These are phyloP conservation scores for Marasmius tenuissimus DNA, from an alignment of 1,284 basidiomycete species.

Conservation along the genomic window DNA sequence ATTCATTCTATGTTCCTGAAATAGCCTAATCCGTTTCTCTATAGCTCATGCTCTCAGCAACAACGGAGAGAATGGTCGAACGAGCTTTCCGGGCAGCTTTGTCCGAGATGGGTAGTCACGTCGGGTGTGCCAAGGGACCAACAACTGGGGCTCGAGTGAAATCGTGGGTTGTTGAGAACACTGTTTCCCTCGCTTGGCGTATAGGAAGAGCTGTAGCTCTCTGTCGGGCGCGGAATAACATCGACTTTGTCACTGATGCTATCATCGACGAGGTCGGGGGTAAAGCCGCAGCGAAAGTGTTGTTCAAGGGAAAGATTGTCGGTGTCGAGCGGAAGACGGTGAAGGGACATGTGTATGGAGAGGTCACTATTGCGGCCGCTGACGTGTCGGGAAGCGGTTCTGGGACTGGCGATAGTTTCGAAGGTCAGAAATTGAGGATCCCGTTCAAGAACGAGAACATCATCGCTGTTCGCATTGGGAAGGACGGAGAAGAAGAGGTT, in stretches of 20 bases:
- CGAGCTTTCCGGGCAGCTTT: conserved; percentile 33
- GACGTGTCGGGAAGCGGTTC: conserved; percentile 24
- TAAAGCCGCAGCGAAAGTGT: conserved; percentile 33
- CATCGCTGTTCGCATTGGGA: conserved; percentile 34
- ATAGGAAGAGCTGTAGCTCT: conserved; percentile 51
- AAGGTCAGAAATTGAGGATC: conserved; percentile 33
- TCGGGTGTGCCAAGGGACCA: conserved; percentile 22
- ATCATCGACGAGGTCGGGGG: conserved; percentile 51
- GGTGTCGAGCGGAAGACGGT: conserved; percentile 44
- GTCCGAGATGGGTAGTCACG: conserved; percentile 39
- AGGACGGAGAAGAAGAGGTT: conserved; percentile 32
- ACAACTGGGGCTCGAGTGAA: conserved; percentile 19
- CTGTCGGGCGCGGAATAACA: conserved; percentile 39
- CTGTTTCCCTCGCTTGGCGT: conserved; percentile 57
- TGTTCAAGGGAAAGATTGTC: conserved; percentile 59
- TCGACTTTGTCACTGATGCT: conserved; percentile 46
- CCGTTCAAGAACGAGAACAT: conserved; percentile 54
- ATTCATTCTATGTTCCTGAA: not conserved
- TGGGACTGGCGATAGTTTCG: conserved; percentile 14
- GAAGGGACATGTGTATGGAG: conserved; percentile 51
- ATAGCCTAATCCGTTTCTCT: not conserved
- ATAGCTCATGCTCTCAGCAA: conserved; percentile 34
- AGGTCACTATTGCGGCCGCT: conserved; percentile 41
- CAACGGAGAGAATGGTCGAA: conserved; percentile 31
- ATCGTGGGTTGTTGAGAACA: conserved; percentile 39